Conservation (phyloP, 176 grass and related monocot species). For the Coix lacrymajobi region DNA sequence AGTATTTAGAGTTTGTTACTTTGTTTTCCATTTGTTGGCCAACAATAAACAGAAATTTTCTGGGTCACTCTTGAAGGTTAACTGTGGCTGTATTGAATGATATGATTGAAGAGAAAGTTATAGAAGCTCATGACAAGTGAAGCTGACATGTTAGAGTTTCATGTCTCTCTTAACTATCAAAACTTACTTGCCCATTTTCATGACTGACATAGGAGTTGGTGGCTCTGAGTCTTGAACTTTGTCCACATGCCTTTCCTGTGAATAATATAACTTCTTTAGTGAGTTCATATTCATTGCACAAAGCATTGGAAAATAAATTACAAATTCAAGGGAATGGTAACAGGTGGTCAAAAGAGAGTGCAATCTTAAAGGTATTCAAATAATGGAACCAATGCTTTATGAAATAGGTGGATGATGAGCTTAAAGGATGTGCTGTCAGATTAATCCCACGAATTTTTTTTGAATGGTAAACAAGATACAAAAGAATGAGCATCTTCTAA, state of each 20-base stretch:
- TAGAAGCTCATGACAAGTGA: neutral
- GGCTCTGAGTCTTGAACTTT: constrained; percentile 93
- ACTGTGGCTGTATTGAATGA: neutral
- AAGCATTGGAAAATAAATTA: neutral
- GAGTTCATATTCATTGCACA: constrained; percentile 4
- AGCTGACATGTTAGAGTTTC: neutral
- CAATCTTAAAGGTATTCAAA: neutral
- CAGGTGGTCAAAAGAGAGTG: neutral
- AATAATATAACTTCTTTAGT: too few species aligned
- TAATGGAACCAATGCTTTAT: neutral
- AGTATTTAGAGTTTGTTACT: neutral
- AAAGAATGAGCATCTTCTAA: neutral
- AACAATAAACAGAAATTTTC: neutral
- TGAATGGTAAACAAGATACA: neutral
- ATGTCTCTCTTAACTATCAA: neutral
- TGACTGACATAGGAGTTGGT: constrained; percentile 65
- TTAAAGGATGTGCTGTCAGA: neutral
- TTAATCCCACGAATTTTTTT: neutral
- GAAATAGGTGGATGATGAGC: neutral
- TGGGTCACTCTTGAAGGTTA: neutral
- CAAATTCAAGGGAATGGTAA: neutral
- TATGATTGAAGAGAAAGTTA: neutral
- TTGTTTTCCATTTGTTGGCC: neutral
- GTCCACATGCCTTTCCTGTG: constrained; percentile 68
- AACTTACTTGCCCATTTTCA: constrained; percentile 84